Evolutionary conservation across 2,329 filamentous ascomycete genomes (phyloP).

Genomic region (Phyllosticta capitalensis): DNA sequence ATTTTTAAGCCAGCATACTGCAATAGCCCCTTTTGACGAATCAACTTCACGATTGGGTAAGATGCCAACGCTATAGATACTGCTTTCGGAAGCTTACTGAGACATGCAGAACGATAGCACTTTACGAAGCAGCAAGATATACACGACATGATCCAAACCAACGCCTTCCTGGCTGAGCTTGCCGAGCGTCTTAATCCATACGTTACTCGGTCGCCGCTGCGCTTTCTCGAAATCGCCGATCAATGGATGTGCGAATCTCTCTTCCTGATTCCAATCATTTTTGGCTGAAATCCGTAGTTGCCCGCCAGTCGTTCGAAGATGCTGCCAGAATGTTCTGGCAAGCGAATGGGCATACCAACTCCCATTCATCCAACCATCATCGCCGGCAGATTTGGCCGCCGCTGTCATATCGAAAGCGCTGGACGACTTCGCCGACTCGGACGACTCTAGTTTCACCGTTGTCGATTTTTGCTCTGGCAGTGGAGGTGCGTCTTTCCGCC

Average conservation of each 20-base stretch:
- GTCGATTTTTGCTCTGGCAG: conserved; percentile 70
- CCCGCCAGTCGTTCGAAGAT: conserved; percentile 53
- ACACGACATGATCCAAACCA: not conserved
- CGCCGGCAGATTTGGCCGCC: conserved; percentile 54
- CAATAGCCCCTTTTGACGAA: too few relatives aligned
- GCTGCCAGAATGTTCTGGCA: conserved; percentile 56
- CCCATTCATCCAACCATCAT: conserved; percentile 47
- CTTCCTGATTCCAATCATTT: not conserved
- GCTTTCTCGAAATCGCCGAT: conserved; percentile 24
- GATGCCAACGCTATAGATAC: too few relatives aligned
- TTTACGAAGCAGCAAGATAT: not conserved
- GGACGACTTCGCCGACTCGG: conserved; percentile 2
- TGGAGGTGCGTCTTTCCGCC: conserved; percentile 40
- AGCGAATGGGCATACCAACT: conserved; percentile 53
- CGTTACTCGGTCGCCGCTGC: conserved; percentile 10
- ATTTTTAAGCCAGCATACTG: too few relatives aligned
- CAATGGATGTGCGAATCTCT: conserved; percentile 17
- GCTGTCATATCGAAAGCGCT: conserved; percentile 40
- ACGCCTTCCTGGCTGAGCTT: not conserved
- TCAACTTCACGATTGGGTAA: too few relatives aligned
- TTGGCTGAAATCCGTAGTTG: conserved; percentile 44
- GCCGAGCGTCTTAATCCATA: not conserved
- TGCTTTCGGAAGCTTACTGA: too few relatives aligned
- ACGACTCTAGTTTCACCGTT: conserved; percentile 42
- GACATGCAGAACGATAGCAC: too few relatives aligned